Percentiles rank a stretch among this genome's conserved stretches.
Evolutionary conservation across 2,329 filamentous ascomycete species (phyloP).

Genomic region (Parascedosporium putredinis): DNA sequence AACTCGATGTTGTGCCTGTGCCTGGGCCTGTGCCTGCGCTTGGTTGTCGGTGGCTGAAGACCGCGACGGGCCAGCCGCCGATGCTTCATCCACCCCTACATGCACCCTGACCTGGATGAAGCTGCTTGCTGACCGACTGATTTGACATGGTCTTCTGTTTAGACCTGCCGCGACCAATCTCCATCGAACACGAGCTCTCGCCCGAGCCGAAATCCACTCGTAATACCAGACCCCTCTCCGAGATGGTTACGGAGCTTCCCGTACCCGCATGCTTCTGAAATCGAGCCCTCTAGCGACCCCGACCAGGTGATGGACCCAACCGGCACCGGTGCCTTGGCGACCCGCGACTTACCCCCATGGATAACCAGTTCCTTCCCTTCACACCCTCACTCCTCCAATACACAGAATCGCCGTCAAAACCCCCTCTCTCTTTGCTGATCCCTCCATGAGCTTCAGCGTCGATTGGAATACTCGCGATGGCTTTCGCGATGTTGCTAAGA

Average conservation of each 20-base stretch:
- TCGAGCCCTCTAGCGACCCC: background rate
- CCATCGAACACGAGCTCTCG: background rate
- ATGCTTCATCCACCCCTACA: background rate
- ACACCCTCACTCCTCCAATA: background rate
- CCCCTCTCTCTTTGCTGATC: slow-evolving; percentile 6
- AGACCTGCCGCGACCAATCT: background rate
- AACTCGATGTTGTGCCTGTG: background rate
- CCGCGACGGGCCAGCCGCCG: background rate
- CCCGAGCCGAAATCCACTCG: background rate
- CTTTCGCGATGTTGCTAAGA: slow-evolving; percentile 14
- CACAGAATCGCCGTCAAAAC: slow-evolving; percentile 1
- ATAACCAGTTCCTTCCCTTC: background rate
- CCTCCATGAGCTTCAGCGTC: slow-evolving; percentile 14
- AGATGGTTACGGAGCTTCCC: slow-evolving; percentile 1
- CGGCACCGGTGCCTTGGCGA: slow-evolving; percentile 5
- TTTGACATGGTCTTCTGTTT: background rate
- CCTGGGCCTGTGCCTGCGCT: background rate
- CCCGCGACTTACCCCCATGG: background rate
- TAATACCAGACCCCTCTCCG: background rate
- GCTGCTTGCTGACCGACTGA: slow-evolving; percentile 3
- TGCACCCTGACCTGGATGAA: background rate
- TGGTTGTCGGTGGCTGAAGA: background rate
- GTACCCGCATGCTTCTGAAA: background rate
- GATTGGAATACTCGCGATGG: slow-evolving; percentile 15
- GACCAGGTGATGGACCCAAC: slow-evolving; percentile 2